Conservation (phyloP, 805 yeast species). For the Yamadazyma philogaea region DNA sequence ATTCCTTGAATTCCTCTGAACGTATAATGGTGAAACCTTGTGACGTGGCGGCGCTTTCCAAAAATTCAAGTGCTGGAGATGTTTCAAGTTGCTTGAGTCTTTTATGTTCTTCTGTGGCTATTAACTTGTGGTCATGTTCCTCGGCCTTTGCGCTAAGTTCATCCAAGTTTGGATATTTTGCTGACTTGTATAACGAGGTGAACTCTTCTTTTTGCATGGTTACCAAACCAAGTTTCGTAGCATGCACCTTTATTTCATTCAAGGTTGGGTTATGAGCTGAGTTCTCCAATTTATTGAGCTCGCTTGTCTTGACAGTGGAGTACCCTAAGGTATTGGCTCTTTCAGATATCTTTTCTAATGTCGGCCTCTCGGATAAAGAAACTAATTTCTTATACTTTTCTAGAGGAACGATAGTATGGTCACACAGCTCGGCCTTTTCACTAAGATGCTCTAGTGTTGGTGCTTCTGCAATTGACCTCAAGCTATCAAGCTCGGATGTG, state of each 20-base stretch:
- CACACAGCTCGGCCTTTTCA: constrained; percentile 8
- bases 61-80: constrained; percentile 11
- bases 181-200: constrained; percentile 25
- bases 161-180: constrained; percentile 29
- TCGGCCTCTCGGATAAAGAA: constrained; percentile 17
- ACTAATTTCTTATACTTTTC: constrained; percentile 14
- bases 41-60: constrained; percentile 1
- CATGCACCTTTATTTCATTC: constrained; percentile 32
- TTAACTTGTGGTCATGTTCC: constrained; percentile 9
- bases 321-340: constrained; percentile 16
- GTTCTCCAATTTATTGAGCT: constrained; percentile 16
- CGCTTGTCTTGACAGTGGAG: constrained; percentile 14
- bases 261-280: constrained; percentile 33
- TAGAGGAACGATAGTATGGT: constrained; percentile 15
- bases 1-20: constrained; percentile 19
- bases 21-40: constrained; percentile 7
- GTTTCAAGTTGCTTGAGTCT: constrained; percentile 6
- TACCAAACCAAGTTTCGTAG: constrained; percentile 32
- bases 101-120: constrained; percentile 14
- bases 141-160: constrained; percentile 20
- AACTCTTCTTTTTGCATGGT: constrained; percentile 33
- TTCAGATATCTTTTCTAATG: constrained; percentile 16
- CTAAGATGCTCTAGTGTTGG: constrained; percentile 20
- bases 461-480: constrained; percentile 17
- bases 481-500: constrained; percentile 11